These are phyloP conservation scores for Jatropha curcas DNA, from an alignment of 345 rosid genomes.

Conservation along the genomic window DNA sequence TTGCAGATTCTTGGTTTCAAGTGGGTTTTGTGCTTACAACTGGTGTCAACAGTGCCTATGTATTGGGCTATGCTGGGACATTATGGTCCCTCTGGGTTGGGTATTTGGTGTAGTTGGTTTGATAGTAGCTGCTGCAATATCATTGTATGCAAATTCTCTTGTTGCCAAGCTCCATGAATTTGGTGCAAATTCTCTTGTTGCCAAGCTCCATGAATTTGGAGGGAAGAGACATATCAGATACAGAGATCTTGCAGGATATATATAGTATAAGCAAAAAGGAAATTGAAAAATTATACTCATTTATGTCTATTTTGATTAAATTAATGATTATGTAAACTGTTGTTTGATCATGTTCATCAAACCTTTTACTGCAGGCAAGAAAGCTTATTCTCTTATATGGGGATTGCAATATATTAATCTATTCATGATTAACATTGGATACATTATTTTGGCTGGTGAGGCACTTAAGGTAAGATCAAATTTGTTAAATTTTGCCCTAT, in stretches of 20 bases:
- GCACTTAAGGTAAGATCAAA: conserved; percentile 64
- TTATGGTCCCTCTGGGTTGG: conserved; percentile 97
- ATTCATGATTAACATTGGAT: conserved; percentile 58
- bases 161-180: conserved; percentile 82
- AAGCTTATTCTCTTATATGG: conserved; percentile 36
- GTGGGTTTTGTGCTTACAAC: conserved; percentile 80
- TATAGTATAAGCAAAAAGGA: conserved; percentile 48
- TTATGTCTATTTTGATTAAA: not conserved
- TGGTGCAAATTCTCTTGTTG: conserved; percentile 79
- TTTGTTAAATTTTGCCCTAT: not conserved
- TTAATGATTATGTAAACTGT: not conserved
- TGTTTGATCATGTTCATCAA: not conserved
- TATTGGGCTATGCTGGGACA: conserved; percentile 88
- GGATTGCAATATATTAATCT: conserved; percentile 54
- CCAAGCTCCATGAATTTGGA: conserved; percentile 80
- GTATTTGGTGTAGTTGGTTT: conserved; percentile 68
- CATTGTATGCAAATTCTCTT: conserved; percentile 75
- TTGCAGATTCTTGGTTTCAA: conserved; percentile 91
- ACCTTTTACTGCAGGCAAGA: conserved; percentile 18
- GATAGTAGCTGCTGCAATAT: conserved; percentile 60
- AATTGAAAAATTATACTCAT: not conserved
- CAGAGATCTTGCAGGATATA: conserved; percentile 81
- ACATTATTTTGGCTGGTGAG: conserved; percentile 53
- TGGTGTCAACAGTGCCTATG: conserved; percentile 86
- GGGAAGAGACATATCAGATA: conserved; percentile 93